Base-by-base conservation (phyloP, 2,329 filamentous ascomycete species). In the Pseudofabraea citricarpa region DNA sequence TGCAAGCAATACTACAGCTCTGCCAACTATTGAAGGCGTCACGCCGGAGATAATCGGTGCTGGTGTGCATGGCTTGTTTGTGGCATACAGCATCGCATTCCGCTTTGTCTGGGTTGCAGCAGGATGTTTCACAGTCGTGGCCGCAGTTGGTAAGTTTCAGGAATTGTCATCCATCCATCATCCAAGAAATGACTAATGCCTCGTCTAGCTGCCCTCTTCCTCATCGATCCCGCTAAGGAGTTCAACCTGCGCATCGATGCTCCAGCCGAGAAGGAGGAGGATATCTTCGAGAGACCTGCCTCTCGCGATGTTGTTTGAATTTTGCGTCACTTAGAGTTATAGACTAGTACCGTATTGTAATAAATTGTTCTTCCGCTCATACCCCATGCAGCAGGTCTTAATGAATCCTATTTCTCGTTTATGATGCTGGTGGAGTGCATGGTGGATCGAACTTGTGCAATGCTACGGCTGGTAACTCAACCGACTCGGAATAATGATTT, bases 201-300 rank as follows among this genome's bases (percentile, higher is more conserved):
- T 22, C 10, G 6, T 20, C 21, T 22, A 52, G 51, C 29, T 41
- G 7, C 51, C 35, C 20, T 51, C 20, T 62, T 65, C 44, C 33
- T 67, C 6, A 46, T 60, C 9, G 64, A 67, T 36, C 62, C 58
- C 1, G 55, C 48, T 15, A 56, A 60, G 40, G 64, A 66, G 33
- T 65, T 67, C 49, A 67, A 63, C 44, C 64, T 58, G 50, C 59
- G 57, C 26, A 64, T 67, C 23, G 64, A 67, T 44, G 59, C 58
- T 15, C 64, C 64, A 2, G 54, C 62, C 3, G 64, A 66, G 47
- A 61, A 63, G 40, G 57, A 59, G 26, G 52, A 59, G 33, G 52
- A 53, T 41, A 8, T 72, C 69, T 46, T 26, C 26, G 16, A 21
- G 16, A 36, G 15, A 20, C 33, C 16, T 19, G 16, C 16, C 10